These are phyloP conservation scores for Rutstroemia sp. DNA, from an alignment of 2,329 filamentous ascomycete species.

Conservation along the genomic window DNA sequence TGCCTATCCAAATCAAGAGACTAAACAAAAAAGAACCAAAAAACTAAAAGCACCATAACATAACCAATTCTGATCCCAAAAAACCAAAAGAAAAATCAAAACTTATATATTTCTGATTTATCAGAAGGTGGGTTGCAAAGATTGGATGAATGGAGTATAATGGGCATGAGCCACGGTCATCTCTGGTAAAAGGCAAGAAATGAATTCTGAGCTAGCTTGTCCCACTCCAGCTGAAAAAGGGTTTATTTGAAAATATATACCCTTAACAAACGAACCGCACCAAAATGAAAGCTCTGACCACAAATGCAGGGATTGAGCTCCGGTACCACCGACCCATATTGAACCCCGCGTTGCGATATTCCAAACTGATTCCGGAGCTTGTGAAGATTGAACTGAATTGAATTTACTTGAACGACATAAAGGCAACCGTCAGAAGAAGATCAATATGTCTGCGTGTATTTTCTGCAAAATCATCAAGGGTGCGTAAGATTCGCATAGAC, in stretches of 20 bases:
- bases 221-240: slow-evolving; percentile 24
- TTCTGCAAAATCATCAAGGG: slow-evolving; percentile 99
- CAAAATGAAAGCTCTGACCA: background rate
- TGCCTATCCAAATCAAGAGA: background rate
- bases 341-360: background rate
- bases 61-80: background rate
- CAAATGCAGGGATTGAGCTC: too few species aligned
- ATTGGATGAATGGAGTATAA: slow-evolving; percentile 44
- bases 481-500: slow-evolving; percentile 14
- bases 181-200: slow-evolving; percentile 35
- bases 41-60: background rate
- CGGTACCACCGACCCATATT: background rate
- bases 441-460: slow-evolving; percentile 61
- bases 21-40: background rate
- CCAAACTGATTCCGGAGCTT: too few species aligned
- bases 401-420: too few species aligned
- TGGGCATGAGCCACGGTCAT: slow-evolving; percentile 38
- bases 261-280: too few species aligned
- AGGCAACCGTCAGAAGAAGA: too few species aligned
- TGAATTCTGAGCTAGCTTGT: slow-evolving; percentile 32
- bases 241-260: slow-evolving; percentile 13
- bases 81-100: slow-evolving; percentile 8
- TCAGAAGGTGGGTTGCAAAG: slow-evolving; percentile 37
- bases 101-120: slow-evolving; percentile 19
- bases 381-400: too few species aligned